These are phyloP conservation scores for Bipolaris gigantea DNA, from an alignment of 2,329 filamentous ascomycete genomes.

Conservation along the genomic window DNA sequence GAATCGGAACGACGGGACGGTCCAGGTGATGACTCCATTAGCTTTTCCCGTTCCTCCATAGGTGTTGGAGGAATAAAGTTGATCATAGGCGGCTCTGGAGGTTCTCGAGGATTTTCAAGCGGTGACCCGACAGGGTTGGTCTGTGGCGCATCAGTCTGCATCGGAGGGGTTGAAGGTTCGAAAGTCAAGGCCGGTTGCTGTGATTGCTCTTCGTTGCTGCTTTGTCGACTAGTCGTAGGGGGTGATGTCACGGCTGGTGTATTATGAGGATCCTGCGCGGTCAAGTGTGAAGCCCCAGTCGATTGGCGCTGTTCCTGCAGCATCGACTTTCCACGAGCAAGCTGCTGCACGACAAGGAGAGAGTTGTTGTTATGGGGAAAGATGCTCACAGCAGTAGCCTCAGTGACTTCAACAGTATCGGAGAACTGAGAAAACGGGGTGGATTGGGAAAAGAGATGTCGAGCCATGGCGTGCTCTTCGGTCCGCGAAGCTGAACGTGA, in stretches of 20 bases:
- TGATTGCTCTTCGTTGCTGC: constrained; percentile 8
- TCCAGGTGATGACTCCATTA: constrained; percentile 39
- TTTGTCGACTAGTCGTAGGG: constrained; percentile 17
- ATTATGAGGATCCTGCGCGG: constrained; percentile 21
- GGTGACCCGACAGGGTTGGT: constrained; percentile 56
- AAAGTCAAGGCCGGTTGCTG: constrained; percentile 35
- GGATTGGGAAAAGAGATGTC: constrained; percentile 53
- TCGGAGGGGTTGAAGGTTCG: constrained; percentile 43
- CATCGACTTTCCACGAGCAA: constrained; percentile 35
- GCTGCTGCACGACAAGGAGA: constrained; percentile 64
- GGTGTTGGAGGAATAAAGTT: constrained; percentile 60
- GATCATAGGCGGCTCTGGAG: constrained; percentile 60
- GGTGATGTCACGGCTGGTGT: constrained; percentile 24
- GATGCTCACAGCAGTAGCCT: constrained; percentile 63
- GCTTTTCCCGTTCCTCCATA: constrained; percentile 49
- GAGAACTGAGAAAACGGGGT: constrained; percentile 54
- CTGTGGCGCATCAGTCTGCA: constrained; percentile 30
- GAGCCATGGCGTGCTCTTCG: constrained; percentile 45
- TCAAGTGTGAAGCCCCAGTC: constrained; percentile 18
- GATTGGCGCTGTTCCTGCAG: constrained; percentile 22
- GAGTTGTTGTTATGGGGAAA: constrained; percentile 67
- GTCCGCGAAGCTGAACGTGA: constrained; percentile 44
- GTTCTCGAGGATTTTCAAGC: constrained; percentile 60
- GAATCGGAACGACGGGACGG: constrained; percentile 39
- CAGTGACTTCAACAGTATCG: constrained; percentile 61